A percentile compares a stretch with the other conserved stretches of the same genome.
Conservation (phyloP, 129 eudicot species). For the Centella asiatica region DNA sequence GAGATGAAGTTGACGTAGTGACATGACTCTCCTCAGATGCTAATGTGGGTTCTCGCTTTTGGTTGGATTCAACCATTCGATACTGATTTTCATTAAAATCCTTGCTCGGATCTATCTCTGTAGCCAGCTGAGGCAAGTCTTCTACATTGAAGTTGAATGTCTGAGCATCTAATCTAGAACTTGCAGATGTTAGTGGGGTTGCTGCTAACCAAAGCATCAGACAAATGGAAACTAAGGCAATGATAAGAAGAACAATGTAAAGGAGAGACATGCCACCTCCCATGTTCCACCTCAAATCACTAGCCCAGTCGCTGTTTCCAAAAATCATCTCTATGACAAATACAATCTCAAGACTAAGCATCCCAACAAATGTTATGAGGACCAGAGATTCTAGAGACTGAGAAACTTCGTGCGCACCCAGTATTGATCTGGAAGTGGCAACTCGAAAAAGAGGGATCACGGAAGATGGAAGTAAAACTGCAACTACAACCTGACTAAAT, state of each 20-base stretch:
- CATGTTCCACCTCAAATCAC: slow-evolving; percentile 60
- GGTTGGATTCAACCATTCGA: slow-evolving; percentile 21
- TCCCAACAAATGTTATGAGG: slow-evolving; percentile 55
- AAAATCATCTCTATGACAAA: slow-evolving; percentile 75
- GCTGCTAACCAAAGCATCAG: slow-evolving; percentile 70
- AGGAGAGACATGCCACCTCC: slow-evolving; percentile 38
- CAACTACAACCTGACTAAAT: slow-evolving; percentile 65
- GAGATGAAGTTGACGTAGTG: slow-evolving; percentile 15
- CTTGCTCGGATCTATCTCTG: no score
- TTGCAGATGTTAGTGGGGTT: slow-evolving; percentile 73
- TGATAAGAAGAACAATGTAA: slow-evolving; percentile 42
- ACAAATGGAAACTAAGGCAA: slow-evolving; percentile 43
- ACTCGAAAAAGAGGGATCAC: slow-evolving; percentile 87
- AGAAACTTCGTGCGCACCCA: slow-evolving; percentile 62
- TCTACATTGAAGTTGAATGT: slow-evolving; percentile 37
- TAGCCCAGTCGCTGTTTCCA: slow-evolving; percentile 86
- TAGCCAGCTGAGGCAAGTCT: no score
- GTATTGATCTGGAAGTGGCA: slow-evolving; percentile 64
- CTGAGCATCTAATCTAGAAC: slow-evolving; percentile 33
- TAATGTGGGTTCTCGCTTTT: slow-evolving; percentile 20
- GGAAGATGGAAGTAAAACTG: slow-evolving; percentile 81
- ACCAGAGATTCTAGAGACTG: slow-evolving; percentile 41
- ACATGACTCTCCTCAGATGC: slow-evolving; percentile 22
- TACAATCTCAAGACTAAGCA: slow-evolving; percentile 52
- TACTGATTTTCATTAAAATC: slow-evolving; percentile 20